Conservation (phyloP, 2,329 filamentous ascomycete genomes). For the Botrytis tulipae region DNA sequence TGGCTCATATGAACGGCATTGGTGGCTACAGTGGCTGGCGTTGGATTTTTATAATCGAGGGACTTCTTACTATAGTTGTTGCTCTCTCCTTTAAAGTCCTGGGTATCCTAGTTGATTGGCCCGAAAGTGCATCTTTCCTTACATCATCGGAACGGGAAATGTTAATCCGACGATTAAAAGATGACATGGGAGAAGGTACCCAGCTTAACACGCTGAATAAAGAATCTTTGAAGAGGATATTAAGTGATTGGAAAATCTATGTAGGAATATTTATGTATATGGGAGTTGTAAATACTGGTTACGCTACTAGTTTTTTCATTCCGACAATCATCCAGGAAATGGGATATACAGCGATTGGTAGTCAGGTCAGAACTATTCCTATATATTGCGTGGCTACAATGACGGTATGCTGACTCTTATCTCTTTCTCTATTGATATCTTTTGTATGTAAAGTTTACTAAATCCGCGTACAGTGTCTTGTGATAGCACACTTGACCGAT, state of each 20-base stretch:
- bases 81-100: constrained; percentile 44
- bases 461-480: neutral
- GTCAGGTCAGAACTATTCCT: constrained; percentile 30
- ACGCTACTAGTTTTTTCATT: constrained; percentile 38
- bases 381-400: constrained; percentile 26
- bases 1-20: constrained; percentile 50
- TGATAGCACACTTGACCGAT: constrained; percentile 25
- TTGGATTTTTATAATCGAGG: constrained; percentile 49
- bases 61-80: constrained; percentile 36
- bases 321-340: constrained; percentile 30
- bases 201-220: constrained; percentile 38
- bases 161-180: constrained; percentile 29
- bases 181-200: constrained; percentile 27
- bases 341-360: constrained; percentile 26
- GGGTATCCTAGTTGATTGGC: constrained; percentile 45
- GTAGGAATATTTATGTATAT: constrained; percentile 52
- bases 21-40: constrained; percentile 49
- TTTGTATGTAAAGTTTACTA: neutral
- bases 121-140: constrained; percentile 44
- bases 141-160: constrained; percentile 40
- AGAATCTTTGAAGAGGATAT: constrained; percentile 42
- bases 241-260: constrained; percentile 49
- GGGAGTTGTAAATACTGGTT: constrained; percentile 52
- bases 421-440: neutral
- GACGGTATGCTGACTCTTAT: neutral